Evolutionary conservation across 2,329 filamentous ascomycete genomes (phyloP).

Genomic region (Tolypocladium inflatum): DNA sequence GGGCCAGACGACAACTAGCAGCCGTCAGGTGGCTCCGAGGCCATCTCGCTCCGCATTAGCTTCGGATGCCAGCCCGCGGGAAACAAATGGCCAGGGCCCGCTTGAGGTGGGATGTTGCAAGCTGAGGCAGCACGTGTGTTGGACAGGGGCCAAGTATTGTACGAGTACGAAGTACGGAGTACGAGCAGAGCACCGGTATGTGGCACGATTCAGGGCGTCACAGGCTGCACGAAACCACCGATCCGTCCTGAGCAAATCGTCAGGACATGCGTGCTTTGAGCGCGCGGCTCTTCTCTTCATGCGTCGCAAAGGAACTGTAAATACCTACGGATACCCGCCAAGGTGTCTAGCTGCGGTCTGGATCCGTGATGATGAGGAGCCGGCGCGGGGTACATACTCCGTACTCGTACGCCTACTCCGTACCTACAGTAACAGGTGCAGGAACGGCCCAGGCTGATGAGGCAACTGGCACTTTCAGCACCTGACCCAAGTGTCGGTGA

Average conservation of each 20-base stretch:
- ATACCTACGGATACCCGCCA: neutral
- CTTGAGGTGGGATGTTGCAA: neutral
- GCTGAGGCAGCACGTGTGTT: neutral
- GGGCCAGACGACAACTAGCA: neutral
- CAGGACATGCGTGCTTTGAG: neutral
- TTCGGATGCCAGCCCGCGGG: neutral
- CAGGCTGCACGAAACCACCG: neutral
- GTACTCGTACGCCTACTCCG: too few species aligned
- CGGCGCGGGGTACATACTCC: neutral
- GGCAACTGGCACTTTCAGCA: neutral
- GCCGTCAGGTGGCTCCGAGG: neutral
- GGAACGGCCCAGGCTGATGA: neutral
- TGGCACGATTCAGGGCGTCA: neutral
- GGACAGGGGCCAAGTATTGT: neutral
- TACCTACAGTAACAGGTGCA: neutral
- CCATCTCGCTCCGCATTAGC: neutral
- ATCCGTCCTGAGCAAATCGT: neutral
- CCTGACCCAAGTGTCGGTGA: neutral
- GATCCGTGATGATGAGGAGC: neutral
- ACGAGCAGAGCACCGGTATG: neutral
- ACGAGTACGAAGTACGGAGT: neutral
- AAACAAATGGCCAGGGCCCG: neutral
- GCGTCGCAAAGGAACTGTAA: neutral
- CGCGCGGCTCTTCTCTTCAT: neutral
- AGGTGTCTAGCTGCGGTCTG: neutral